Evolutionary conservation across 495 filamentous ascomycete species (phyloP).

Genomic region (Friedmanniomyces simplex): DNA sequence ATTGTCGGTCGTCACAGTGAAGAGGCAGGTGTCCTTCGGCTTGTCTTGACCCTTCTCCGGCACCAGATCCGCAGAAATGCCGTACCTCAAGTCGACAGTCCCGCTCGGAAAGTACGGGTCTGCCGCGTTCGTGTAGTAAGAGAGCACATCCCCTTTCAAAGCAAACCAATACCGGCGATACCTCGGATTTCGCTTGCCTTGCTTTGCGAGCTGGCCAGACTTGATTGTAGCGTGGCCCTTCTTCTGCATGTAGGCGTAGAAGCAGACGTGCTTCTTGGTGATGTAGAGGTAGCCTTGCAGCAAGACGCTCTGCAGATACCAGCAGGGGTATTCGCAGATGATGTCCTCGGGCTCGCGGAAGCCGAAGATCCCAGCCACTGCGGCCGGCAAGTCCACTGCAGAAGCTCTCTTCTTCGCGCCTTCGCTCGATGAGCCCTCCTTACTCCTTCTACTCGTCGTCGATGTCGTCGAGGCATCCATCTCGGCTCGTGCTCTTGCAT

Average conservation of each 20-base stretch:
- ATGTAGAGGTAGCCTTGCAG: slow-evolving; percentile 97
- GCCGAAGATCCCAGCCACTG: slow-evolving; percentile 79
- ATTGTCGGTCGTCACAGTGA: slow-evolving; percentile 73
- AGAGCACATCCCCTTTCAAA: slow-evolving; percentile 87
- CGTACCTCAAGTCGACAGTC: slow-evolving; percentile 86
- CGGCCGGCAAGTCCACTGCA: slow-evolving; percentile 44
- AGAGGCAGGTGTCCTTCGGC: slow-evolving; percentile 55
- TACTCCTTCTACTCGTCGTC: slow-evolving; percentile 12
- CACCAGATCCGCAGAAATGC: slow-evolving; percentile 66
- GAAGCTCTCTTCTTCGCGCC: slow-evolving; percentile 30
- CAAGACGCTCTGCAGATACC: slow-evolving; percentile 82
- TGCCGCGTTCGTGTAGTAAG: slow-evolving; percentile 78
- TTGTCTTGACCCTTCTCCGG: slow-evolving; percentile 54
- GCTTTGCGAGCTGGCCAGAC: slow-evolving; percentile 82
- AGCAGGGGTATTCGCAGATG: slow-evolving; percentile 88
- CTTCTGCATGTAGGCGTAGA: slow-evolving; percentile 92
- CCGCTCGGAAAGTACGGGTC: slow-evolving; percentile 87
- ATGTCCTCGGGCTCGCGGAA: slow-evolving; percentile 79
- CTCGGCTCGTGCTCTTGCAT: slow-evolving; percentile 53
- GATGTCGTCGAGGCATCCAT: slow-evolving; percentile 37
- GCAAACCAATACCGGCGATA: slow-evolving; percentile 94
- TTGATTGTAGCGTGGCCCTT: slow-evolving; percentile 66
- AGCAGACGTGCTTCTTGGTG: slow-evolving; percentile 85
- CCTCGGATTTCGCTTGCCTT: slow-evolving; percentile 77
- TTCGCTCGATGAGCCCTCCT: slow-evolving; percentile 31